Conservation (phyloP, 352 stramenopile species). For the Blastocystis sp. region DNA sequence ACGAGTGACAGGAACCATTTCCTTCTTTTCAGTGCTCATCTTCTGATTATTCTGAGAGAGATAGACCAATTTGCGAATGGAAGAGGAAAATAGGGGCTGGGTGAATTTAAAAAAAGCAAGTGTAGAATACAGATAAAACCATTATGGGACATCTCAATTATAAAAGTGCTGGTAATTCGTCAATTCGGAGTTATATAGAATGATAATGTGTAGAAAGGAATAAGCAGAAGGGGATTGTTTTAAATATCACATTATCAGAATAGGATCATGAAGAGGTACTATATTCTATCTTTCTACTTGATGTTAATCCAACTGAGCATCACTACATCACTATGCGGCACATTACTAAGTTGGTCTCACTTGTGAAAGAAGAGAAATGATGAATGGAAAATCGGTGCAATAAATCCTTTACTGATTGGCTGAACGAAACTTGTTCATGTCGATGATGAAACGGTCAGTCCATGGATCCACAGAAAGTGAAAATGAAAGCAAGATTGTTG, state of each 20-base stretch:
- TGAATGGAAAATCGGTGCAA: background rate
- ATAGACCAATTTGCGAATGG: slow-evolving; percentile 60
- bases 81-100: background rate
- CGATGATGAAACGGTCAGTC: background rate
- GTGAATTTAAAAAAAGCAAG: background rate
- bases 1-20: slow-evolving; percentile 80
- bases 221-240: too few species aligned
- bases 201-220: too few species aligned
- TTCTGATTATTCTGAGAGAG: slow-evolving; percentile 37
- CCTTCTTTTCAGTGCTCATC: slow-evolving; percentile 64
- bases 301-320: too few species aligned
- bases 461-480: background rate
- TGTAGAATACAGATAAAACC: background rate
- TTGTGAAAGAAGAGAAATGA: background rate
- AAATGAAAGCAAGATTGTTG: background rate
- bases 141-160: background rate
- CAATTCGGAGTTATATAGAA: too few species aligned
- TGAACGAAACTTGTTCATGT: background rate
- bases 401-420: background rate
- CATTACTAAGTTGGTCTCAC: too few species aligned
- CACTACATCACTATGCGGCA: too few species aligned
- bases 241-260: too few species aligned
- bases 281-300: too few species aligned
- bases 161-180: too few species aligned
- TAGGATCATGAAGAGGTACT: too few species aligned